These are phyloP conservation scores for Castanea mollissima DNA, from an alignment of 306 rosid species.

Conservation along the genomic window DNA sequence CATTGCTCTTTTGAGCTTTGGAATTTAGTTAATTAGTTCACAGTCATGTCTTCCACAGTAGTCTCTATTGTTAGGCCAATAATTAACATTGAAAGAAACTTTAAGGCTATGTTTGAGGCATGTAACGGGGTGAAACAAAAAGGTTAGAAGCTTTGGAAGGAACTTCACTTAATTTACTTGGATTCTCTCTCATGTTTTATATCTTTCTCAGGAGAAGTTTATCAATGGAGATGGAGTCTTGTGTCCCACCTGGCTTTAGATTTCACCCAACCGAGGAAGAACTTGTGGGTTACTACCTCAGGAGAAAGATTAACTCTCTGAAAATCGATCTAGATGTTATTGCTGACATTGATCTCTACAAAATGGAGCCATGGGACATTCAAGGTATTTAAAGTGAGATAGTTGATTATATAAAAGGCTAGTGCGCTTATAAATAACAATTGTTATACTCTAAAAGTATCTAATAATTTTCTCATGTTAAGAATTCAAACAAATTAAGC, in stretches of 20 bases:
- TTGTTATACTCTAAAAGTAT: no score
- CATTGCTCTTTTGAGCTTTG: not conserved
- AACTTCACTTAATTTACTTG: not conserved
- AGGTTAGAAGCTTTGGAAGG: no score
- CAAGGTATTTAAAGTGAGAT: slow-evolving; percentile 53
- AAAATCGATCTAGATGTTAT: slow-evolving; percentile 85
- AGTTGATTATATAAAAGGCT: no score
- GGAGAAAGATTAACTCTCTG: slow-evolving; percentile 70
- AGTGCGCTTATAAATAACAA: no score
- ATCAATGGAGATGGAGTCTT: slow-evolving; percentile 69
- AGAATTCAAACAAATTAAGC: not conserved
- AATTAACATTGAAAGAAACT: no score
- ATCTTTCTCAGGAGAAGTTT: slow-evolving; percentile 36
- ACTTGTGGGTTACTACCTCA: slow-evolving; percentile 87
- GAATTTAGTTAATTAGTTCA: not conserved
- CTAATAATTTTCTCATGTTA: not conserved
- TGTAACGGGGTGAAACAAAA: no score
- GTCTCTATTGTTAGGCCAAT: not conserved
- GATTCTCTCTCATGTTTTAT: not conserved
- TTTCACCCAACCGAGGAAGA: slow-evolving; percentile 99
- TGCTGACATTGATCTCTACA: slow-evolving; percentile 83
- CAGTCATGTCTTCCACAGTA: not conserved
- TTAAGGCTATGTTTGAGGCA: no score
- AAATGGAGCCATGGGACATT: slow-evolving; percentile 95
- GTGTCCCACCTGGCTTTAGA: slow-evolving; percentile 94